Base-by-base conservation (phyloP, 1,284 basidiomycete genomes). In the Dichomitus squalens region DNA sequence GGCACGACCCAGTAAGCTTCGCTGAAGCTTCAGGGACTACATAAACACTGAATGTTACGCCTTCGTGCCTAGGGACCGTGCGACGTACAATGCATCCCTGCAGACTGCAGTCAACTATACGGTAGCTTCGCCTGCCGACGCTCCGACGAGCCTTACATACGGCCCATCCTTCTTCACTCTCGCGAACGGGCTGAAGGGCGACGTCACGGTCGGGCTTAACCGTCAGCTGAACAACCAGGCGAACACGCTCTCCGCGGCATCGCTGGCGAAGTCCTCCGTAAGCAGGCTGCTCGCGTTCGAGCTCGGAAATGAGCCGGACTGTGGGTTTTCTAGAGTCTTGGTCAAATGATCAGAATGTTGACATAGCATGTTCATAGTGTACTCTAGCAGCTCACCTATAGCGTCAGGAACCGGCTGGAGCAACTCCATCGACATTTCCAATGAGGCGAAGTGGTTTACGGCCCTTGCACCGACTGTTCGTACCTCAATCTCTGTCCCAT, bases 231-330 rank as follows among this genome's bases (percentile, higher is more conserved):
- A 76, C 63, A 74, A 78, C 55, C 69, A 75, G 48, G 57, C 66
- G 27, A 77, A 76, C 50, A 70, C 71, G n/a, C 68, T 73, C 4
- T 63, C 65, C 6, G 77, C 75, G 12, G 77, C 74, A 6, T 53
- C 67, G 18, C 62, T 70, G 36, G 76, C 76, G 9, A 69, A 74
- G 52, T 58, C 67, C 21, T 61, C 61, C 7, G 72, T 79, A 66
- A 39, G 55, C 14, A 76, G 77, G 58, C 61, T 79, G 6, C 69
- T 73, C 52, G 72, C 76, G 4, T 61, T 79, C 40, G 78, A 79
- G 59, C 64, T 78, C 3, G 77, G 78, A 16, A 79, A 79, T 64
- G 78, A 79, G 64, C 77, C 78, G 0, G 76, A 79, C 33, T 69
- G 77, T 77, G 55, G 44, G 75, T 65, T 39, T 1, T 4, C 8